Evolutionary conservation across 176 grass and related monocot species (phyloP).

Genomic region (Tillandsia fasciculata): DNA sequence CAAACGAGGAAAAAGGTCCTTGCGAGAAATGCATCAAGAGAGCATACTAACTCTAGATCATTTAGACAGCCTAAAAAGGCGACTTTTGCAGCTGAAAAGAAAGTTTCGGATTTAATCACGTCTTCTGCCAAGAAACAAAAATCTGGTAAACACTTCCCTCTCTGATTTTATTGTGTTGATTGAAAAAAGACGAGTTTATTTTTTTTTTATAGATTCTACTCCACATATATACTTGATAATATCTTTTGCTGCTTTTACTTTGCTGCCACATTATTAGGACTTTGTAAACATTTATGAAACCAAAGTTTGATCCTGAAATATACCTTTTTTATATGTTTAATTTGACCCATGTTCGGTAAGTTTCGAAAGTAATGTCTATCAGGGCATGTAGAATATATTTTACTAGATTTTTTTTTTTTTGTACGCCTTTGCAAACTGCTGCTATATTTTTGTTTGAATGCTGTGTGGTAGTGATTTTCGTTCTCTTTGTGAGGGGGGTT

Average conservation of each 20-base stretch:
- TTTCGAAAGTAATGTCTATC: no score
- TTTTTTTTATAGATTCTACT: neutral
- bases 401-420: no score
- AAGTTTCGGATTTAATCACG: constrained; percentile 81
- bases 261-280: neutral
- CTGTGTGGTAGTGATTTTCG: neutral
- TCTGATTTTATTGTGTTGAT: neutral
- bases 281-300: neutral
- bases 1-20: constrained; percentile 61
- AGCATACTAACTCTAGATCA: constrained; percentile 31
- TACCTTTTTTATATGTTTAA: no score
- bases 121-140: constrained; percentile 87
- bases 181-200: neutral
- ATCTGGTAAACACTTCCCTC: constrained; percentile 33
- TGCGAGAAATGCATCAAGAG: constrained; percentile 42
- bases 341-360: no score
- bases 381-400: no score
- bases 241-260: neutral
- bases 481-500: no score
- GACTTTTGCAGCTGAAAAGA: constrained; percentile 48
- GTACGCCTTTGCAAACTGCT: no score
- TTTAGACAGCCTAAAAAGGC: constrained; percentile 40
- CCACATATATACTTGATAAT: neutral
- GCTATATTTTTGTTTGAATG: neutral
- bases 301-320: neutral